Evolutionary conservation across 2,329 filamentous ascomycete species (phyloP).

Genomic region (Penicillium sp.): DNA sequence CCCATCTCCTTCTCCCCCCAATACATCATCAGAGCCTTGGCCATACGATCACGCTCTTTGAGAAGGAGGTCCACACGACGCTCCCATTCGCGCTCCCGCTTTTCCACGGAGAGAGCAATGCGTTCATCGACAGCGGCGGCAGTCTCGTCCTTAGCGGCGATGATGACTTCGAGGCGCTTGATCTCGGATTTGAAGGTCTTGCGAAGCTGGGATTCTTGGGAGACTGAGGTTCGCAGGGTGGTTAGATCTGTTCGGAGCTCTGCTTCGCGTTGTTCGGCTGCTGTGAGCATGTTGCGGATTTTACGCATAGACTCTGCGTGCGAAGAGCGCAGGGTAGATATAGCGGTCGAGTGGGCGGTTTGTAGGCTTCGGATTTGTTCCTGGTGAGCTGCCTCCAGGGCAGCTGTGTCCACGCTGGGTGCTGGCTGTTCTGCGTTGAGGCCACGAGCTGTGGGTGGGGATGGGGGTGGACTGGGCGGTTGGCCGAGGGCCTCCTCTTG

Average conservation of each 20-base stretch:
- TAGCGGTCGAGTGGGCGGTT: conserved; percentile 34
- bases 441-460: conserved; percentile 22
- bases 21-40: conserved; percentile 37
- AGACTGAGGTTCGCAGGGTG: conserved; percentile 22
- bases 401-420: conserved; percentile 10
- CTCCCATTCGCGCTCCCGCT: conserved; percentile 44
- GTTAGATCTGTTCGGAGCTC: conserved; percentile 32
- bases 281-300: conserved; percentile 32
- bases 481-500: conserved; percentile 27
- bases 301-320: conserved; percentile 37
- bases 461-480: conserved; percentile 30
- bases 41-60: conserved; percentile 40
- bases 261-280: conserved; percentile 35
- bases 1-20: conserved; percentile 43
- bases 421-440: conserved; percentile 5
- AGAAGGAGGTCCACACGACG: conserved; percentile 39
- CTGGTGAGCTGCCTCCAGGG: conserved; percentile 32
- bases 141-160: conserved; percentile 40
- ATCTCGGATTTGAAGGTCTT: conserved; percentile 32
- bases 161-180: conserved; percentile 31
- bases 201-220: conserved; percentile 26
- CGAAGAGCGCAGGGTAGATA: conserved; percentile 36
- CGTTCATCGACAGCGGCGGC: conserved; percentile 38
- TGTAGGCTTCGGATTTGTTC: conserved; percentile 36
- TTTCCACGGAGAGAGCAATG: conserved; percentile 40